Base-by-base conservation (phyloP, 129 eudicot species). In the Chrysanthemum lavandulifolium region DNA sequence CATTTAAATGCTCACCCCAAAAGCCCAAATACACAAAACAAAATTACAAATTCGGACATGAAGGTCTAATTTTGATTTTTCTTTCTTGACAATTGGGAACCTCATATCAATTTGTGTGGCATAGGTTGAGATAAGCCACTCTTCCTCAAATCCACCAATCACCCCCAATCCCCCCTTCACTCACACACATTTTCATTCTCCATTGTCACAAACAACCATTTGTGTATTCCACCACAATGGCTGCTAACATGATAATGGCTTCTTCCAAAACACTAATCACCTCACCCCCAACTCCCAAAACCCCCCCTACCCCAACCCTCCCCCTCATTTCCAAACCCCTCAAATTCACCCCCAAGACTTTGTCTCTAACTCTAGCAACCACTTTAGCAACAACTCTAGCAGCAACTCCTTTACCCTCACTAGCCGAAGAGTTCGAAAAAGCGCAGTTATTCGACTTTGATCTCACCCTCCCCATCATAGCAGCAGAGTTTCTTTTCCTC, bases 401-500 rank as follows among this genome's bases (percentile, higher is more conserved):
- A 82, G 75, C 89, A 77, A 59, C 89, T 13, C 89, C 97, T 2
- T 86, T 87, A 36, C 98, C 97, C 5, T 82, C 91, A 21, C 83
- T 94, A 18, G 98, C 98, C 12, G 98, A 67, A 19, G 98, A 87
- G 19, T 25, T 94, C 84, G 97, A 94, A 51, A 94, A 94, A 23
- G 98, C 98, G 0, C 83, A 83, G 9, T 93, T 94, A 29, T 94
- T 92, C 84, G 92, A 92, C 82, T 92, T 92, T 90, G 84, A 92
- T 68, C 84, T 87, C 5, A 92, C 98, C 13, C 96, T 92, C 19
- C 98, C 98, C 21, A 89, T 92, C 76, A 89, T 92, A 65, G 83
- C 82, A 13, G 85, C 78, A 16, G 89, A 94, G 68, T 94, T 94
- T 33, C 81, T 94, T 1, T 67, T 86, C 78, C 97, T 94, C 67